Base-by-base conservation (phyloP, 225 moss, liverwort and hornwort species). In the Climacium dendroides region DNA sequence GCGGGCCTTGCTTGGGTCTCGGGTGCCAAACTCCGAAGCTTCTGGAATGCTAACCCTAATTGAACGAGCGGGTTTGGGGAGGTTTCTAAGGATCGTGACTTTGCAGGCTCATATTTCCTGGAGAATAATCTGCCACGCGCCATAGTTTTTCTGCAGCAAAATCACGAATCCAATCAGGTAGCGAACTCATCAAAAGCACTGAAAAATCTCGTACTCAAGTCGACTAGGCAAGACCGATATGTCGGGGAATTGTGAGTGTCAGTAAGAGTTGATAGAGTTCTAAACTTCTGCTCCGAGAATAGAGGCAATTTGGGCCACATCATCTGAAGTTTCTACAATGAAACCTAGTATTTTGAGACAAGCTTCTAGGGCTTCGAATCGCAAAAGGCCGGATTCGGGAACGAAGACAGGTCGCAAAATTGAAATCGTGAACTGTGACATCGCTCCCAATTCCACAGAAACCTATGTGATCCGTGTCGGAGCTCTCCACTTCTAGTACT, bases 31-130 rank as follows among this genome's bases (percentile, higher is more conserved):
- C 66, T 91, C 78, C 86, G 92, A 39, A 91, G 71, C 60, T 79
- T 90, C 90, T 92, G 89, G 81, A 92, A 89, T 58, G 92, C 83
- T 81, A 91, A 78, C 78, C 94, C 90, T 91, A 94, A 92, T 89
- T 88, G 91, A 41, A 87, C 91, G 35, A 94, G 85, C 59, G 89
- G 92, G 80, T 90, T 94, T 41, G 18, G 53, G n/a, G 85, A 91
- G 43, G 57, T 30, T 65, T 85, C 61, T 37, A 81, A 50, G 19
- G 76, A 17, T 35, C 73, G 48, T 48, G 91, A 71, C 66, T 87
- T 85, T 22, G 89, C 76, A 71, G 79, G 86, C 78, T 86, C 88
- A 41, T 84, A 45, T 69, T 88, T 92, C 85, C 83, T 78, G 20
- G 93, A 93, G 62, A 92, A 89, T n/a, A 90, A 89, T 64, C 72